Percentiles rank a stretch among this genome's conserved stretches.
Evolutionary conservation across 345 rosid species (phyloP).

Genomic region (Boechera divaricarpa): DNA sequence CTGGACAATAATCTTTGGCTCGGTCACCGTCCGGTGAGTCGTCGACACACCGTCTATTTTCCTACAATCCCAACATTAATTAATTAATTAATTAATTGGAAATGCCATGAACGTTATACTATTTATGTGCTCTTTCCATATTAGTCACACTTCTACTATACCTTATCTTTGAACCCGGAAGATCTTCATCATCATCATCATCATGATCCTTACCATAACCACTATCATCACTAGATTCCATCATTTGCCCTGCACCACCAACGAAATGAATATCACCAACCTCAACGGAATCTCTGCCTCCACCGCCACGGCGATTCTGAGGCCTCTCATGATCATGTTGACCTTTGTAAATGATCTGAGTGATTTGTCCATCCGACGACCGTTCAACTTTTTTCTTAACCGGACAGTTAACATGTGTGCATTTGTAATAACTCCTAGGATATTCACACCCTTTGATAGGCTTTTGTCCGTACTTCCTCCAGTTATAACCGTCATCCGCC

Average conservation of each 20-base stretch:
- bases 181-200: constrained; percentile 54
- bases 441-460: constrained; percentile 93
- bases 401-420: constrained; percentile 77
- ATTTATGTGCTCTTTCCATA: background rate
- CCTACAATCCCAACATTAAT: constrained; percentile 50
- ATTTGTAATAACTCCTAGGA: constrained; percentile 97
- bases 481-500: constrained; percentile 89
- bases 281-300: constrained; percentile 32
- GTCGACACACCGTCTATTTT: constrained; percentile 54
- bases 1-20: constrained; percentile 88
- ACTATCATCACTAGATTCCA: constrained; percentile 48
- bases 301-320: constrained; percentile 65
- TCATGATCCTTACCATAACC: constrained; percentile 52
- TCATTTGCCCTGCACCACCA: constrained; percentile 37
- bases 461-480: constrained; percentile 98
- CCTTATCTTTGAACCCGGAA: constrained; percentile 70
- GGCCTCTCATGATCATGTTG: constrained; percentile 90
- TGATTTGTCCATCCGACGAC: constrained; percentile 80
- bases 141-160: constrained; percentile 27
- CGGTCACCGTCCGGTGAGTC: constrained; percentile 78
- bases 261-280: constrained; percentile 39
- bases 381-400: constrained; percentile 97
- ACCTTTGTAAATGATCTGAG: constrained; percentile 94
- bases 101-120: background rate
- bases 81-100: background rate